phyloP scores from a whole-genome alignment of 768 basidiomycete genomes.

The Russula earlei region DNA sequence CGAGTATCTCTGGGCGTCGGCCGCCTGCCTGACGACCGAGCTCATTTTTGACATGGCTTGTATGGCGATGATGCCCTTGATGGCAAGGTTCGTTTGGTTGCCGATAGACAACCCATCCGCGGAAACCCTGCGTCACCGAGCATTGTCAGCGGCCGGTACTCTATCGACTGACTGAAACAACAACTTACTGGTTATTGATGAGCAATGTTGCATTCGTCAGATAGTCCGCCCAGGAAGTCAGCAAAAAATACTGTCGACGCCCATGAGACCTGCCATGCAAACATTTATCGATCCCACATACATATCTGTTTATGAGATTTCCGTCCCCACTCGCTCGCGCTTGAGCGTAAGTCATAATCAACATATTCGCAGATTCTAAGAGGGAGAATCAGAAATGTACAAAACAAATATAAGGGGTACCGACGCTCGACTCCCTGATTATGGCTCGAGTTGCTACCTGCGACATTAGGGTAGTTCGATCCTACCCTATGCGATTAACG shows the following conservation, averaged over 20 bases:
- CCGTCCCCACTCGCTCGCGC: constrained; percentile 24
- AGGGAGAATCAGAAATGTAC: background rate
- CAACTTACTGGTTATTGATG: constrained; percentile 41
- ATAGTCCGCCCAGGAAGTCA: constrained; percentile 28
- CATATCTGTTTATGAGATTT: constrained; percentile 21
- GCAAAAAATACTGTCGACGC: constrained; percentile 21
- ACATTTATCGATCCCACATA: background rate
- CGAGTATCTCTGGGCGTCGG: constrained; percentile 21
- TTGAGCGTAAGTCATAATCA: constrained; percentile 28
- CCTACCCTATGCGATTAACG: background rate
- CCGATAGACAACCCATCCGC: constrained; percentile 21
- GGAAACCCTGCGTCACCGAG: constrained; percentile 7
- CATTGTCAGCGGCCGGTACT: constrained; percentile 22
- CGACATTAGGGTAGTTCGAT: constrained; percentile 3
- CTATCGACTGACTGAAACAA: constrained; percentile 42
- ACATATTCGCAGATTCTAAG: constrained; percentile 28
- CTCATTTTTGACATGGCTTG: constrained; percentile 53
- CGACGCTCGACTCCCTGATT: constrained; percentile 9
- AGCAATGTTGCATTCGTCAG: constrained; percentile 33
- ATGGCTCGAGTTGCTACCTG: background rate
- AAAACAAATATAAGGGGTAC: background rate
- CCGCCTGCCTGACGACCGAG: constrained; percentile 18
- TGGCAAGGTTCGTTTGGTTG: constrained; percentile 62
- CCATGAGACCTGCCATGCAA: background rate
- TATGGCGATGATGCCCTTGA: constrained; percentile 64